Conservation (phyloP, 306 rosid genomes). For the Lablab purpureus region DNA sequence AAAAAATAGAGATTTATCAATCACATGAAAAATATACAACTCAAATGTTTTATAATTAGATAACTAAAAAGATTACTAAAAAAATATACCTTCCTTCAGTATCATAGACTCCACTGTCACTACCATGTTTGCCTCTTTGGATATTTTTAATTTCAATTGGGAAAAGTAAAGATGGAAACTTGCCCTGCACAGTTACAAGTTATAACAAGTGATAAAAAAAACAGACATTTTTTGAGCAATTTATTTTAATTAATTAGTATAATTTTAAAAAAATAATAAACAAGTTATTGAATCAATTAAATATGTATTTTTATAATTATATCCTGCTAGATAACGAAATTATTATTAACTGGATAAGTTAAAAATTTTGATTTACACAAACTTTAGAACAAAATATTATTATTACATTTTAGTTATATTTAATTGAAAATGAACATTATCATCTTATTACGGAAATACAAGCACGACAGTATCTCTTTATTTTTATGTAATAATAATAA, state of each 20-base stretch:
- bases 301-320: neutral
- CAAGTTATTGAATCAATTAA: neutral
- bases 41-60: neutral
- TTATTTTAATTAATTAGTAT: neutral
- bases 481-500: too few relatives aligned
- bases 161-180: slow-evolving; percentile 63
- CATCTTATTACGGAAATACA: too few relatives aligned
- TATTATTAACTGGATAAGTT: neutral
- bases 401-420: too few relatives aligned
- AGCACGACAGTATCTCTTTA: too few relatives aligned
- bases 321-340: too few relatives aligned
- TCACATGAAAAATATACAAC: neutral
- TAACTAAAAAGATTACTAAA: neutral
- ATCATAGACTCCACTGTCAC: slow-evolving; percentile 77
- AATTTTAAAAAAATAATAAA: neutral
- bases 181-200: slow-evolving; percentile 60
- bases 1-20: neutral
- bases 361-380: too few relatives aligned
- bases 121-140: slow-evolving; percentile 64
- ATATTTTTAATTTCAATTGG: slow-evolving; percentile 78
- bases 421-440: too few relatives aligned
- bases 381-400: too few relatives aligned
- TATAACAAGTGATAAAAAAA: neutral
- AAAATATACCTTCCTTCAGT: slow-evolving; percentile 69
- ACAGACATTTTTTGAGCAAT: neutral